Percentiles rank a stretch among this genome's conserved stretches.
Conservation (phyloP, 441 rosid species). For the Sinapis alba region DNA sequence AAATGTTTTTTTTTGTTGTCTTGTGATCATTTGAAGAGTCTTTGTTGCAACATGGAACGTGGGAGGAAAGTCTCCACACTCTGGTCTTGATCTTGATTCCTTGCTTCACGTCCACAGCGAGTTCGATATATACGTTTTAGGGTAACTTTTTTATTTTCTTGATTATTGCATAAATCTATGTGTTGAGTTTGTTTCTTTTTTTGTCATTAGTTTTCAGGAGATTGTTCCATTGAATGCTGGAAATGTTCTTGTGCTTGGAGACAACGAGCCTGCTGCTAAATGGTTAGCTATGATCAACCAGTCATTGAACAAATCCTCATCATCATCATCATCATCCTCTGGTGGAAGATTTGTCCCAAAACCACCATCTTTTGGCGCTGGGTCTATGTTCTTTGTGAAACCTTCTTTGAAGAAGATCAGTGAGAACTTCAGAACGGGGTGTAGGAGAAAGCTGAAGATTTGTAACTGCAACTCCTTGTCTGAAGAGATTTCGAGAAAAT, state of each 20-base stretch:
- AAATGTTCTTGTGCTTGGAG: slow-evolving; percentile 63
- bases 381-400: slow-evolving; percentile 58
- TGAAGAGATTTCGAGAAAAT: slow-evolving; percentile 51
- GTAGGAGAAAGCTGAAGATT: slow-evolving; percentile 55
- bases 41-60: slow-evolving; percentile 84
- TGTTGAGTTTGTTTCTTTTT: slow-evolving; percentile 6
- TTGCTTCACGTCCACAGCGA: slow-evolving; percentile 51
- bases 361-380: slow-evolving; percentile 44
- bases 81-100: slow-evolving; percentile 53
- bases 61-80: slow-evolving; percentile 69
- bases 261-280: slow-evolving; percentile 50
- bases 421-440: slow-evolving; percentile 58
- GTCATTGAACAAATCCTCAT: slow-evolving; percentile 40
- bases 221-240: slow-evolving; percentile 64
- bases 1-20: slow-evolving; percentile 8
- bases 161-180: neutral
- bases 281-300: slow-evolving; percentile 57
- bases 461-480: slow-evolving; percentile 56
- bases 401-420: slow-evolving; percentile 69
- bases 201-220: slow-evolving; percentile 62
- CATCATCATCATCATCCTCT: slow-evolving; percentile 27
- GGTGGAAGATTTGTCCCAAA: slow-evolving; percentile 33
- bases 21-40: slow-evolving; percentile 44
- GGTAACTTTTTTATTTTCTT: slow-evolving; percentile 43
- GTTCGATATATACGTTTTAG: slow-evolving; percentile 76